Conservation (phyloP, 73 alveolate genomes). For the Paramecium octaurelia region DNA sequence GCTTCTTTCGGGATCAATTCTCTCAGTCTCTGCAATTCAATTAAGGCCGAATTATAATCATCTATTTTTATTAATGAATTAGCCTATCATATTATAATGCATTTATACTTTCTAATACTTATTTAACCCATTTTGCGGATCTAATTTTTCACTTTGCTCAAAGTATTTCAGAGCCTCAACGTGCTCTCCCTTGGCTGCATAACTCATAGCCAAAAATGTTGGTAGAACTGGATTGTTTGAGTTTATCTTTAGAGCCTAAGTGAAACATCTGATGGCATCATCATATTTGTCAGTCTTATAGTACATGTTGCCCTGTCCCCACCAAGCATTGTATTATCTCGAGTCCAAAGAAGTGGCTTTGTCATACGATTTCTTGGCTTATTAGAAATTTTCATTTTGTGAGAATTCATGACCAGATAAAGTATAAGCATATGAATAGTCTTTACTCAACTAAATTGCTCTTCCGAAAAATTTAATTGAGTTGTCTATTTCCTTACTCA, state of each 20-base stretch:
- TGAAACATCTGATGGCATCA: slow-evolving; percentile 83
- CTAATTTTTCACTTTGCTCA: slow-evolving; percentile 78
- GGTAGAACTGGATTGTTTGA: slow-evolving; percentile 86
- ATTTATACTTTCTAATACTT: slow-evolving; percentile 71
- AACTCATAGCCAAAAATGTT: slow-evolving; percentile 90
- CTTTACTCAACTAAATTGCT: slow-evolving; percentile 86
- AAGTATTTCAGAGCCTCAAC: slow-evolving; percentile 81
- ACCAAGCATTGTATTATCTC: slow-evolving; percentile 97
- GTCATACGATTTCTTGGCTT: slow-evolving; percentile 85
- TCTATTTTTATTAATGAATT: slow-evolving; percentile 80
- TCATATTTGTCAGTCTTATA: slow-evolving; percentile 91
- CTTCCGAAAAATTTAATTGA: slow-evolving; percentile 92
- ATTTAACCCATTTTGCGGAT: slow-evolving; percentile 85
- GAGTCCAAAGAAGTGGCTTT: slow-evolving; percentile 86
- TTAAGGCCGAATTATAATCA: slow-evolving; percentile 84
- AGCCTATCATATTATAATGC: slow-evolving; percentile 68
- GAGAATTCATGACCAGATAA: slow-evolving; percentile 95
- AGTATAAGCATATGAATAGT: slow-evolving; percentile 92
- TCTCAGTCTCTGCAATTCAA: slow-evolving; percentile 75
- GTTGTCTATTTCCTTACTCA: slow-evolving; percentile 92
- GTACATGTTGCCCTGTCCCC: slow-evolving; percentile 96
- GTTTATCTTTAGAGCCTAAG: slow-evolving; percentile 79
- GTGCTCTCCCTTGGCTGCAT: slow-evolving; percentile 80
- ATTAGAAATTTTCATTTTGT: slow-evolving; percentile 87
- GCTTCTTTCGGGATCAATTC: slow-evolving; percentile 91